These are phyloP conservation scores for Sugiyamaella grinbergsii DNA, from an alignment of 1,139 yeast genomes.

Conservation along the genomic window DNA sequence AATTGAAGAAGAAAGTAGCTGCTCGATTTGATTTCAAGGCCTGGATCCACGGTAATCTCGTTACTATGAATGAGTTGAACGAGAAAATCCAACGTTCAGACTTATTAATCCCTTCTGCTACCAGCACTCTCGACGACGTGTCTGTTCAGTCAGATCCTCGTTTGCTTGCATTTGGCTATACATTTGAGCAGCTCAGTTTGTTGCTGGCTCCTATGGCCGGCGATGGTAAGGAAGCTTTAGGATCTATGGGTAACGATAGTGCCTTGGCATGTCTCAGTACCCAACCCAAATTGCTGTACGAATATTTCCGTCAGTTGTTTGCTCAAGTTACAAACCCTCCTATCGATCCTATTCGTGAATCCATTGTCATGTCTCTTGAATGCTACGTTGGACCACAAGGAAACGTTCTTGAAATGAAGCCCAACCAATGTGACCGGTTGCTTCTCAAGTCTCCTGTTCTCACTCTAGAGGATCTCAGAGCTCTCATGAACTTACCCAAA, in stretches of 20 bases:
- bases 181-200: conserved; percentile 84
- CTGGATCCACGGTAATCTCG: conserved; percentile 86
- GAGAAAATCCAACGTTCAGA: conserved; percentile 57
- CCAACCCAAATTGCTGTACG: conserved; percentile 87
- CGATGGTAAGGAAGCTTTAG: conserved; percentile 90
- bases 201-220: conserved; percentile 92
- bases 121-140: conserved; percentile 39
- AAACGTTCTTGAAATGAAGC: conserved; percentile 87
- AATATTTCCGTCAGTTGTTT: conserved; percentile 92
- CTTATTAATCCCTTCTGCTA: conserved; percentile 32
- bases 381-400: conserved; percentile 99
- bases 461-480: conserved; percentile 68
- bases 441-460: conserved; percentile 81
- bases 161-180: conserved; percentile 84
- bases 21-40: conserved; percentile 87
- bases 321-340: conserved; percentile 99
- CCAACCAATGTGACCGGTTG: conserved; percentile 88
- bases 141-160: conserved; percentile 78
- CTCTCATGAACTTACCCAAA: conserved; percentile 67
- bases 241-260: conserved; percentile 98
- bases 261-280: conserved; percentile 96
- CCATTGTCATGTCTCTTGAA: conserved; percentile 94
- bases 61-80: conserved; percentile 74
- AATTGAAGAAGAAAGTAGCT: conserved; percentile 80
- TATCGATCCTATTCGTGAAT: conserved; percentile 96